Conservation (phyloP, 495 filamentous ascomycete species). For the Oidiodendron maius region DNA sequence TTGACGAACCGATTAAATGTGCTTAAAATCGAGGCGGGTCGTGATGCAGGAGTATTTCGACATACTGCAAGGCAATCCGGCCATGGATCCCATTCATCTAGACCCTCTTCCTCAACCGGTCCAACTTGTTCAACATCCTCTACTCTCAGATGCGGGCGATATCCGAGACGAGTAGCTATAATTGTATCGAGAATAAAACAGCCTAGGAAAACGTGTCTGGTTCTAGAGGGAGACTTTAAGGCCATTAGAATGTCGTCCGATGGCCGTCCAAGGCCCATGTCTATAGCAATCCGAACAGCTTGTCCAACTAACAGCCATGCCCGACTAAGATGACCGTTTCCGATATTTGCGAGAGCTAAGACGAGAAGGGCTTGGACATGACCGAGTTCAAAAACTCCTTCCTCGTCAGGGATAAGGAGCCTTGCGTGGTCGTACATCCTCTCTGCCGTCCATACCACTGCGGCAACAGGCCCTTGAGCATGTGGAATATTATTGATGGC, state of each 20-base stretch:
- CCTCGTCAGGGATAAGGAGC: conserved; percentile 51
- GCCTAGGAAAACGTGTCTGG: conserved; percentile 49
- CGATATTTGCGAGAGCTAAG: conserved; percentile 53
- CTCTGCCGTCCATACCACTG: conserved; percentile 24
- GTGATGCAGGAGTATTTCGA: conserved; percentile 26
- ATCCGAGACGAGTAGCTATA: conserved; percentile 48
- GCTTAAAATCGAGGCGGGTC: conserved; percentile 52
- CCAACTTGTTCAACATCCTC: conserved; percentile 40
- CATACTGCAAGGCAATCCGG: conserved; percentile 43
- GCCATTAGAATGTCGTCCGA: conserved; percentile 19
- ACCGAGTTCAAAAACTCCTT: conserved; percentile 48
- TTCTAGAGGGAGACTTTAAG: conserved; percentile 24
- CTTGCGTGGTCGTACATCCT: conserved; percentile 55
- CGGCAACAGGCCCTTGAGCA: conserved; percentile 18
- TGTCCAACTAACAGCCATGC: conserved; percentile 60
- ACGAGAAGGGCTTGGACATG: conserved; percentile 62
- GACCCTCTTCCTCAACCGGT: conserved; percentile 53
- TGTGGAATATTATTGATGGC: conserved; percentile 29
- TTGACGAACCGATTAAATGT: conserved; percentile 55
- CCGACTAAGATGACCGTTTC: conserved; percentile 42
- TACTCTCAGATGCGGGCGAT: conserved; percentile 46
- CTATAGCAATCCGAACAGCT: conserved; percentile 51
- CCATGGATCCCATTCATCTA: conserved; percentile 74
- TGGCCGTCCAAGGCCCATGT: conserved; percentile 37
- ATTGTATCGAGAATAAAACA: conserved; percentile 64